Evolutionary conservation across 768 basidiomycete species (phyloP).

Genomic region (Boletus sp.): DNA sequence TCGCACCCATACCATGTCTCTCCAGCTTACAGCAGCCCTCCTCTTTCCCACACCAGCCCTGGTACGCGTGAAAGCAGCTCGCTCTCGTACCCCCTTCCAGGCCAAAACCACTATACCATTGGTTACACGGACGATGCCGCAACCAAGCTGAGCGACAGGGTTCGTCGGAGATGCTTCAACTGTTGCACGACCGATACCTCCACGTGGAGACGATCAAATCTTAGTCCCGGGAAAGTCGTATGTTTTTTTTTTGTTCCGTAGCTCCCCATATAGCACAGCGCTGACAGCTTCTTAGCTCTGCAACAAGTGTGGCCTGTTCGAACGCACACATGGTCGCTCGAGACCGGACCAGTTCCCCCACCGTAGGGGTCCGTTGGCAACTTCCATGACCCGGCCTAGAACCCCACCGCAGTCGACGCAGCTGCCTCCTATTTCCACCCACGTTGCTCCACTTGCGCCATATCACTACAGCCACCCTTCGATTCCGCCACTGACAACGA

Average conservation of each 20-base stretch:
- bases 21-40: conserved; percentile 24
- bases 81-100: conserved; percentile 37
- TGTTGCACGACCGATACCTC: conserved; percentile 83
- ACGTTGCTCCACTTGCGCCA: conserved; percentile 39
- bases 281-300: conserved; percentile 33
- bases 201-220: conserved; percentile 74
- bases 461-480: conserved; percentile 53
- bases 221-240: conserved; percentile 78
- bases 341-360: conserved; percentile 80
- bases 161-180: conserved; percentile 77
- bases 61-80: conserved; percentile 25
- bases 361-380: conserved; percentile 66
- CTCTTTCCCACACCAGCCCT: conserved; percentile 22
- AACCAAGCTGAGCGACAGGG: conserved; percentile 74
- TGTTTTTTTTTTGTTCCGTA: conserved; percentile 11
- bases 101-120: conserved; percentile 37
- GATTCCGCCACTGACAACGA: conserved; percentile 44
- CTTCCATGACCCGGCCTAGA: conserved; percentile 44
- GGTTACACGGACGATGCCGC: conserved; percentile 74
- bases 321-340: conserved; percentile 75
- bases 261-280: background rate
- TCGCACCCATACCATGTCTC: conserved; percentile 31
- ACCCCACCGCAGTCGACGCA: conserved; percentile 47
- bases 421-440: conserved; percentile 44
- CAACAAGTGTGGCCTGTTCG: conserved; percentile 75